Base-by-base conservation (phyloP, 2,329 filamentous ascomycete genomes). In the Arachnomyces sp. region DNA sequence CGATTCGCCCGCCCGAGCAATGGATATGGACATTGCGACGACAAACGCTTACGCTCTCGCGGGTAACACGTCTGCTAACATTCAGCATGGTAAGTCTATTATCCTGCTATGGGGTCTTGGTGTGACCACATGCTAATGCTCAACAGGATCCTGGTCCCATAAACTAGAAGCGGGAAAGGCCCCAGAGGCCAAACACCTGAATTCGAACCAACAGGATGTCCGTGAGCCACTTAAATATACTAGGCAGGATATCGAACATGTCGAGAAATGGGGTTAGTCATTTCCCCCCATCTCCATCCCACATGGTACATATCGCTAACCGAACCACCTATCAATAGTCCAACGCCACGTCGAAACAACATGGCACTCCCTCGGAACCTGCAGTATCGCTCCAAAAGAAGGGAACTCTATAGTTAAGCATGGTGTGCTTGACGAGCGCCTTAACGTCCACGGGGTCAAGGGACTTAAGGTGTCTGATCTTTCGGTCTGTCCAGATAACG, bases 401-500 rank as follows among this genome's bases (percentile, higher is more conserved):
- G 84, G 84, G 44, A 89, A 87, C 67, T 80, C 75, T 53, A 84
- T 89, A 54, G 82, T 88, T 59, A 84, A 83, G 66, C 81, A 87
- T 53, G 58, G 58, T 44, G 83, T 88, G 0, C 64, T 88, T 29
- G 83, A 88, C 55, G 81, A 85, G 62, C 76, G 82, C 44, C 72
- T 88, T 41, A 87, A 86, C 50, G 82, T 88, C 2, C 81, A 87
- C 56, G 83, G 82, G 38, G 81, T 86, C 49, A 74, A 84, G 68
- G 79, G 80, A 12, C 73, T 88, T 52, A 87, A 87, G 72, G 82
- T 87, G 16, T 81, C 81, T 9, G 83, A 88, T 60, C 61, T 87
- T 33, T 79, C 73, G 37, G 84, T 87, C 67, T 87, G 82, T 61
- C 82, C 83, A 1, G 82, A 87, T 60, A 88, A 87, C 48, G 82